Base-by-base conservation (phyloP, 495 filamentous ascomycete genomes). In the Aspergillus homomorphus region DNA sequence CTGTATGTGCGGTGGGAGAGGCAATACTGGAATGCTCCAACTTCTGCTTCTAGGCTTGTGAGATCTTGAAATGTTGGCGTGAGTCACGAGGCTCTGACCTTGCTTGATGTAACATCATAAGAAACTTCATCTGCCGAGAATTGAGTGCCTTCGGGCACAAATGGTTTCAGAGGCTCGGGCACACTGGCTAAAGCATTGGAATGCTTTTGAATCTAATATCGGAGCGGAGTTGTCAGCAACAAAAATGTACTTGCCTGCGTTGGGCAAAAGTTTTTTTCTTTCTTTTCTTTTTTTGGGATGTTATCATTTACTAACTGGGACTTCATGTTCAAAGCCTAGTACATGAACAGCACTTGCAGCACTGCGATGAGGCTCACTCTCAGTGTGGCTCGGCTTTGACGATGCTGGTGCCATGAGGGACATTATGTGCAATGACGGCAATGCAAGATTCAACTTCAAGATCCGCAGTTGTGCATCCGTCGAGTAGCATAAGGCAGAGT, bases 41-140 rank as follows among this genome's bases (percentile, higher is more conserved):
- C 67, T 84, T 84, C 64, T 76, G 74, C 77, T 80, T 81, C 78
- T 82, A 69, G 64, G 67, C 60, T 68, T 71, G 74, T 82, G 45
- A 82, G 81, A 66, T 26, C 42, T 51, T 23, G 2, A 51, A 45
- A 5, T 20, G 15, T 24, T 4, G 44, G 15, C 18, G 44, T 6
- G 53, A 16, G 5, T 45, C 14, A 15, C 2, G 38, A 45, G 16
- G 56, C 38, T 45, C 75, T 67, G 59, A 77, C 75, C 75, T 77
- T 77, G 62, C 54, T 70, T 28, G 69, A 67, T 5, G 62, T 62
- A 12, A 49, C 44, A 19, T 72, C 65, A 23, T 62, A 38, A 22
- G 57, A 38, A 7, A 14, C 59, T 28, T 66, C 67, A 45, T 51
- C 54, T 20, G 53, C 53, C 3, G 61, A 53, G 16, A 45, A 51